These are phyloP conservation scores for Neurospora sp. DNA, from an alignment of 495 filamentous ascomycete species.

Conservation along the genomic window DNA sequence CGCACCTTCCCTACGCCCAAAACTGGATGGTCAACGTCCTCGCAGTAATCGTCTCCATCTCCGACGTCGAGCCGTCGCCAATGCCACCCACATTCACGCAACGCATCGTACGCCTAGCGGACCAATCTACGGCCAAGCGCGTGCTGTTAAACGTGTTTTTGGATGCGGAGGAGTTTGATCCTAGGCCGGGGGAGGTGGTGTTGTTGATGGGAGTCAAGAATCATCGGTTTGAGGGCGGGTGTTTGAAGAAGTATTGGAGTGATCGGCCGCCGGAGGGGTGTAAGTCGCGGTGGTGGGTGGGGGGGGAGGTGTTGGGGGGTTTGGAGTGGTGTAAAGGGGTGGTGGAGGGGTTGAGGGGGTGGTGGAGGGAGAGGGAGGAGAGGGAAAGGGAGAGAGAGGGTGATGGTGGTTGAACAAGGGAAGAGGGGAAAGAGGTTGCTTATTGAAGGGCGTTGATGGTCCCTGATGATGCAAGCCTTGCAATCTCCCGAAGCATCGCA, in stretches of 20 bases:
- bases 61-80: conserved; percentile 25
- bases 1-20: conserved; percentile 36
- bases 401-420: background rate
- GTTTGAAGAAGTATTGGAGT: conserved; percentile 37
- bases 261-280: conserved; percentile 21
- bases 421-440: background rate
- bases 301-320: conserved; percentile 19
- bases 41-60: conserved; percentile 30
- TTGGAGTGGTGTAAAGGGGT: conserved; percentile 28
- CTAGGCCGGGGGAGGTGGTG: conserved; percentile 30
- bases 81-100: conserved; percentile 29
- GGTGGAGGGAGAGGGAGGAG: conserved; percentile 25
- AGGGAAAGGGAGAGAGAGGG: conserved; percentile 16
- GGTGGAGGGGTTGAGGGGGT: conserved; percentile 25
- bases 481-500: no score
- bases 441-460: no score
- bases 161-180: conserved; percentile 31
- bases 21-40: conserved; percentile 40
- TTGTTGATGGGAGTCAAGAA: conserved; percentile 38
- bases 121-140: conserved; percentile 32
- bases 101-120: conserved; percentile 30
- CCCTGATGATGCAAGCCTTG: no score
- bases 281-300: conserved; percentile 29
- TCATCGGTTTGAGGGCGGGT: conserved; percentile 36
- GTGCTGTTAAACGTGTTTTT: conserved; percentile 35